These are phyloP conservation scores for Penicillium salamii DNA, from an alignment of 495 filamentous ascomycete species.

Conservation along the genomic window DNA sequence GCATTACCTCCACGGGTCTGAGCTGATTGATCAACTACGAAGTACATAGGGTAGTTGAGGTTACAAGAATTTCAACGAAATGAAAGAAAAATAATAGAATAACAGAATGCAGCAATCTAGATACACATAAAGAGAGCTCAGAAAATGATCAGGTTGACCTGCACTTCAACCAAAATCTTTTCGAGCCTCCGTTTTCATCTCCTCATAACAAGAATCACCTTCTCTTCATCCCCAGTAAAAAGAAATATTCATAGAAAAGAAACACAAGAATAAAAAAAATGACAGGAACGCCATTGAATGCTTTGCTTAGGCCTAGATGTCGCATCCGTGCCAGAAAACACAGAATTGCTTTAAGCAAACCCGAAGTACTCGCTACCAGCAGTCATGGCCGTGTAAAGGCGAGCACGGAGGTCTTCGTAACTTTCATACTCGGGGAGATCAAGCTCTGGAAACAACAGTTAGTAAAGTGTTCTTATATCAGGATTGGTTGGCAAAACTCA, in stretches of 20 bases:
- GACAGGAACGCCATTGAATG: conserved; percentile 49
- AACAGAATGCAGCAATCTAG: conserved; percentile 27
- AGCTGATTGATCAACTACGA: too few relatives aligned
- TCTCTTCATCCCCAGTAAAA: conserved; percentile 7
- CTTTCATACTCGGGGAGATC: conserved; percentile 98
- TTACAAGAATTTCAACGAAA: too few relatives aligned
- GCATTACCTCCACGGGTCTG: too few relatives aligned
- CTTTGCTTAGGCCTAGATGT: conserved; percentile 25
- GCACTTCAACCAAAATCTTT: conserved; percentile 38
- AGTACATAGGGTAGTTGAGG: too few relatives aligned
- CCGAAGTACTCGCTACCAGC: conserved; percentile 97
- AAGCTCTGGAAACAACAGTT: conserved; percentile 65
- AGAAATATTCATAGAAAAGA: conserved; percentile 10
- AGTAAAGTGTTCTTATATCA: too few relatives aligned
- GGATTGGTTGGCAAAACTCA: conserved; percentile 71
- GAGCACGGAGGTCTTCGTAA: conserved; percentile 84
- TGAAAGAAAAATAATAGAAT: too few relatives aligned
- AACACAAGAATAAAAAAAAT: conserved; percentile 5
- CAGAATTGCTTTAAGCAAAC: conserved; percentile 64
- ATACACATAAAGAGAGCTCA: conserved; percentile 18
- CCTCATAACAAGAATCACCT: conserved; percentile 10
- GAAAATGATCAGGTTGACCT: conserved; percentile 32
- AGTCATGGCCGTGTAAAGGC: conserved; percentile 91
- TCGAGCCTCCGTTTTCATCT: conserved; percentile 12
- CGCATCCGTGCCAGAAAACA: conserved; percentile 12